Conservation (phyloP, 306 rosid species). For the Dicorynia guianensis region DNA sequence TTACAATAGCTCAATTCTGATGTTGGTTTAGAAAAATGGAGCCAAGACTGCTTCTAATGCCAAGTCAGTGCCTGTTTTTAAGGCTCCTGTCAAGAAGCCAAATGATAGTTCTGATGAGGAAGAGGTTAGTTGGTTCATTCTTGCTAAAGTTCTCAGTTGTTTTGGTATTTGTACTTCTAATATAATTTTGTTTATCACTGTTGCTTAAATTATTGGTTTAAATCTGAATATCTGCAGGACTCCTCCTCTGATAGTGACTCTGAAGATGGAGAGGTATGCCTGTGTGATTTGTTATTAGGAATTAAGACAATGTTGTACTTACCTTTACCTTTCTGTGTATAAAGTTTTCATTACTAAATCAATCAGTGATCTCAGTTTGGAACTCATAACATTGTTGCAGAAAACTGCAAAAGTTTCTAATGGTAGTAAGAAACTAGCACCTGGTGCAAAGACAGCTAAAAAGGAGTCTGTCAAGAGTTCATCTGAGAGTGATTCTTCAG, state of each 20-base stretch:
- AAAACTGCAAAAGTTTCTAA: slow-evolving; percentile 33
- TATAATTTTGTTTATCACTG: not conserved
- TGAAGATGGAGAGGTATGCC: slow-evolving; percentile 13
- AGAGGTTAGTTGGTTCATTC: slow-evolving; percentile 35
- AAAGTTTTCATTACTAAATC: not conserved
- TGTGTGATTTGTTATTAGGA: not conserved
- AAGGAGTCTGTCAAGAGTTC: slow-evolving; percentile 46
- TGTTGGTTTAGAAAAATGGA: not conserved
- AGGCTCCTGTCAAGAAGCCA: not conserved
- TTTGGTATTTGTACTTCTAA: not conserved
- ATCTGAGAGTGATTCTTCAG: slow-evolving; percentile 52
- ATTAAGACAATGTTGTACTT: not conserved
- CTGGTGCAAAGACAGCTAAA: slow-evolving; percentile 42
- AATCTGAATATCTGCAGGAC: slow-evolving; percentile 4
- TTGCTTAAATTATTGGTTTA: not conserved
- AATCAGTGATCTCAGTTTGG: not conserved
- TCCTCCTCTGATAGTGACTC: slow-evolving; percentile 26
- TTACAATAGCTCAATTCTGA: not conserved
- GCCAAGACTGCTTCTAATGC: slow-evolving; percentile 5
- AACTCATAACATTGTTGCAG: slow-evolving; percentile 24
- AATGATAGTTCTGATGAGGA: slow-evolving; percentile 45
- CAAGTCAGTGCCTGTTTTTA: slow-evolving; percentile 33
- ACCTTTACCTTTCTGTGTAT: not conserved
- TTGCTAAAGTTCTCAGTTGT: not conserved
- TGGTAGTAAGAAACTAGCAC: slow-evolving; percentile 36